Percentiles rank a stretch among this genome's conserved stretches.
These are phyloP conservation scores for Cercospora sesami DNA, from an alignment of 2,329 filamentous ascomycete species.

Conservation along the genomic window DNA sequence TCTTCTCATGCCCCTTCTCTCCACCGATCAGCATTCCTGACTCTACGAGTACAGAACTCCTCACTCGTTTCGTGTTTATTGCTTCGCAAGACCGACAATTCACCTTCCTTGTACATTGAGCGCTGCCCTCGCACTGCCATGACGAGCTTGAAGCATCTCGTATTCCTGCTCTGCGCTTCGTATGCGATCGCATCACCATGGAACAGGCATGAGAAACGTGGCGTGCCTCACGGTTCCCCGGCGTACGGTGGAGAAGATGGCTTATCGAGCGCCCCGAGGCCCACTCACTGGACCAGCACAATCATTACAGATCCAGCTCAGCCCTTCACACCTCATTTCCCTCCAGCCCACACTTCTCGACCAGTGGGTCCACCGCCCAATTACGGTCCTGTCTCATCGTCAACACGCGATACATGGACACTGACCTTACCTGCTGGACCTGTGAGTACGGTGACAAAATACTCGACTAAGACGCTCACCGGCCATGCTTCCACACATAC, in stretches of 20 bases:
- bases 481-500: not conserved
- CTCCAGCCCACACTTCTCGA: not conserved
- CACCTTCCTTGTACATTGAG: not conserved
- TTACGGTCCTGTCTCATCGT: not conserved
- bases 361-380: not conserved
- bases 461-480: not conserved
- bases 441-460: not conserved
- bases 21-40: not conserved
- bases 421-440: not conserved
- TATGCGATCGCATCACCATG: not conserved
- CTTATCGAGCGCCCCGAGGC: not conserved
- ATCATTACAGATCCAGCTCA: not conserved
- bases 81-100: not conserved
- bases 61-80: not conserved
- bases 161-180: not conserved
- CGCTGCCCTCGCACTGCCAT: not conserved
- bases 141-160: not conserved
- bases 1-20: not conserved
- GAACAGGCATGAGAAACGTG: not conserved
- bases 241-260: not conserved
- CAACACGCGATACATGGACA: not conserved
- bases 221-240: not conserved
- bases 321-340: not conserved
- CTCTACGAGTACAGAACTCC: not conserved
- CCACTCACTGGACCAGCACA: not conserved